phyloP scores from a whole-genome alignment of 73 alveolate species.

The Urostyla sp. region DNA sequence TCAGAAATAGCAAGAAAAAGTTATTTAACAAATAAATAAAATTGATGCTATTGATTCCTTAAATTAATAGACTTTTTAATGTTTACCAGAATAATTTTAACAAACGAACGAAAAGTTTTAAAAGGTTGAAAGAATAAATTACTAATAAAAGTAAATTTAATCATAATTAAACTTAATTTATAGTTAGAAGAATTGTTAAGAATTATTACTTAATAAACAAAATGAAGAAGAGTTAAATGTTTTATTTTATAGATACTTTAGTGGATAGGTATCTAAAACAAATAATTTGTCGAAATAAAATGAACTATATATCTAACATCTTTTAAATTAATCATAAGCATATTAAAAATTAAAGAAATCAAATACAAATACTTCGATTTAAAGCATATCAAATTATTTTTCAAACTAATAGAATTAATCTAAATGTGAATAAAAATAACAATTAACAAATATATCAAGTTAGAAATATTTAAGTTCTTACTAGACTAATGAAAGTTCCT shows the following conservation, averaged over 20 bases:
- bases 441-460: too few relatives aligned
- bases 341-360: constrained; percentile 13
- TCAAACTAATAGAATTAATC: too few relatives aligned
- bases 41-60: neutral
- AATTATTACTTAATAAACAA: neutral
- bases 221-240: constrained; percentile 9
- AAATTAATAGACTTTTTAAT: neutral
- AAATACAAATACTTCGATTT: neutral
- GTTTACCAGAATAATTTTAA: neutral
- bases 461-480: too few relatives aligned
- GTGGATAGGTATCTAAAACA: constrained; percentile 32
- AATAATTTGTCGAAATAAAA: constrained; percentile 19
- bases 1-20: neutral
- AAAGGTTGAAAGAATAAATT: too few relatives aligned
- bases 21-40: neutral
- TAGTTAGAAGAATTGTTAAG: neutral
- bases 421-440: too few relatives aligned
- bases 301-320: constrained; percentile 28
- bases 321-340: constrained; percentile 3
- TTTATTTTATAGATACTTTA: constrained; percentile 17
- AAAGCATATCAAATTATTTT: too few relatives aligned
- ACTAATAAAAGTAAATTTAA: too few relatives aligned
- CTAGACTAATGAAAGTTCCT: too few relatives aligned
- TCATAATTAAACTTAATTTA: too few relatives aligned
- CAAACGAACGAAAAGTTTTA: neutral